Base-by-base conservation (phyloP, 768 basidiomycete genomes). In the Candolleomyces eurysporus region DNA sequence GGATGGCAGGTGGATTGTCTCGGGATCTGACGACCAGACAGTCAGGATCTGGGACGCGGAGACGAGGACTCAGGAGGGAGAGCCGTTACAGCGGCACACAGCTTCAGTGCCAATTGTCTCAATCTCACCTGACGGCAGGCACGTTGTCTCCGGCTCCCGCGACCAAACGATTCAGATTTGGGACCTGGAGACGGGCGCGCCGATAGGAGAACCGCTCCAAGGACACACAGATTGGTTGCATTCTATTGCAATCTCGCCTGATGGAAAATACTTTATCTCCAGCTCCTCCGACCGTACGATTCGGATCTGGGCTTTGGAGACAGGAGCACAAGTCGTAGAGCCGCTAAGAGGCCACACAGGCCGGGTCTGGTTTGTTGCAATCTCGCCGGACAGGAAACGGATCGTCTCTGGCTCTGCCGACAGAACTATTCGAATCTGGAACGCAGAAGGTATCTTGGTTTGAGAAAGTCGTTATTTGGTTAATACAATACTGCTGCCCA, bases 321-420 rank as follows among this genome's bases (percentile, higher is more conserved):
- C 36, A 5, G 11, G 36, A 5, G 36, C 6, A 5, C 36, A 36
- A 5, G 2, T 36, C 3, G 36, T 9, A 22, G 55, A 17, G 52
- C 58, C 31, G 8, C 36, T 72, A 63, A 14, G 58, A 52, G 66
- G 62, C 9, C 69, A 71, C 52, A 58, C 26, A 11, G 60, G 59
- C 42, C 17, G 31, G 6, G 67, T 71, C 16, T 59, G 9, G 5
- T 64, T 63, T 13, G 65, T 70, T 32, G 63, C 65, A 21, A 72
- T 67, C 58, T 71, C 68, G 3, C 63, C 68, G 2, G 67, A 69
- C 55, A 67, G 65, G 3, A 31, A 17, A 32, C 68, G 67, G 26
- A 62, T 77, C 32, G 76, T 69, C 4, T 79, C 79, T 19, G 72
- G 73, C 17, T 80, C 69, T 5, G 11, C 55, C 22, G 71, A 74